Evolutionary conservation across 257 asterid species (phyloP), one percentile per base, ranked within the genome.

Genomic region (Capsicum rhomboideum): DNA sequence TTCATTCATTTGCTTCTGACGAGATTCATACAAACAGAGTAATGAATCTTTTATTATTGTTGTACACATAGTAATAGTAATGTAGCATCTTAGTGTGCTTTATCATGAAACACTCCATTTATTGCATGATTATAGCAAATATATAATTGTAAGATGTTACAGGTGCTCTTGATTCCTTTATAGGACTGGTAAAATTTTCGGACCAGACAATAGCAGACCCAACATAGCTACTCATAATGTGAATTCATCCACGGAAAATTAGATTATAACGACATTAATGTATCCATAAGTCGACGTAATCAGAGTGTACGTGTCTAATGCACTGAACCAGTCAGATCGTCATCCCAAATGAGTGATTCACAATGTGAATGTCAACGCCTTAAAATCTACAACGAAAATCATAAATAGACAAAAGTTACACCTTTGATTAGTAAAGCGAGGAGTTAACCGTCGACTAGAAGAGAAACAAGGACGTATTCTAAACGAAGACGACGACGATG

Each of bases 361-460:
- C 44, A 40, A 40, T 40, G 44, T 40, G 40, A 34, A 4, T 4
- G 0, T 40, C 44, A 40, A 40, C 44, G 4, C 2, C 2, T 31
- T 31, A 31, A 31, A 31, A 31, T 31, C 2, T 66, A 66, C 46
- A 66, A 66, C 5, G 74, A 42, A 42, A 72, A 72, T n/a, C 34
- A 42, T 42, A n/a, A 56, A n/a, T n/a, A 34, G 40, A 34, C 4
- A 34, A 34, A 34, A 34, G 40, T 34, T 34, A 34, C 86, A 91
- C 97, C 97, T 87, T 79, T 23, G 84, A 78, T 90, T 79, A 79
- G 83, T 69, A 80, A 84, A 74, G 52, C 75, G 74, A 86, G 91
- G 84, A 84, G 71, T 90, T 88, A 92, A 67, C 94, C 93, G 83
- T 85, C 91, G 92, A 85, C 93, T 87, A 91, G 85, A 59, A 85